phyloP scores from a whole-genome alignment of 768 basidiomycete species.

The Porphyrellus cyaneotinctus region DNA sequence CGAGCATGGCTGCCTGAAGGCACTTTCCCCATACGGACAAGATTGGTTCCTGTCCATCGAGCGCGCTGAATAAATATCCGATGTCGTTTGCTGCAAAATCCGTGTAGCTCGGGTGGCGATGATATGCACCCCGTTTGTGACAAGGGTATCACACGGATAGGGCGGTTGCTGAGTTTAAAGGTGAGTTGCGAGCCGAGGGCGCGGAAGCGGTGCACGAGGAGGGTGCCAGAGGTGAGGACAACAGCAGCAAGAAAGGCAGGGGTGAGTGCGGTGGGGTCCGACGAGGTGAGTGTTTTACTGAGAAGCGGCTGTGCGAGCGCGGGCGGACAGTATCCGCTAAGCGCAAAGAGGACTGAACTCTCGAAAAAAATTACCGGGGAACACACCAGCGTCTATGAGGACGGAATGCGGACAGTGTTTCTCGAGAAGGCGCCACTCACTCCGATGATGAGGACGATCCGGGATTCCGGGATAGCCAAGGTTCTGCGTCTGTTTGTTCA shows the following conservation, averaged over 20 bases:
- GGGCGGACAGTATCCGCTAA: background rate
- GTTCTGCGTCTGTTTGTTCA: too few species aligned
- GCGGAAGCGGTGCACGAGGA: conserved; percentile 13
- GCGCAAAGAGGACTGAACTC: background rate
- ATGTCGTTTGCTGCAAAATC: background rate
- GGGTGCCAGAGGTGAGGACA: conserved; percentile 7
- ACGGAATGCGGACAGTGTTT: too few species aligned
- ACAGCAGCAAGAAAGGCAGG: conserved; percentile 8
- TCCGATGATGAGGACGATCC: too few species aligned
- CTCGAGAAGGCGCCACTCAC: too few species aligned
- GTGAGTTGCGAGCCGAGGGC: conserved; percentile 23
- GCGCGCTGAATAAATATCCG: conserved; percentile 6
- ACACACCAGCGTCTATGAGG: too few species aligned
- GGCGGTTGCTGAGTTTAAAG: conserved; percentile 21
- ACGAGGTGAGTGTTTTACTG: too few species aligned
- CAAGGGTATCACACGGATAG: conserved; percentile 17
- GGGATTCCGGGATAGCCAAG: too few species aligned
- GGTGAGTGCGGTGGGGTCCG: background rate
- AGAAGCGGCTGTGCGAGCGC: background rate
- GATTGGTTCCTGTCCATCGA: conserved; percentile 5
- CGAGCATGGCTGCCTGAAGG: background rate
- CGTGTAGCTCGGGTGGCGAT: conserved; percentile 32
- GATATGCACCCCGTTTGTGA: conserved; percentile 24
- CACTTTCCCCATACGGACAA: background rate
- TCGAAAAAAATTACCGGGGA: too few species aligned